Percentiles rank a stretch among this genome's conserved stretches.
Conservation (phyloP, 164 flowering plant species). For the Vitis vinifera region DNA sequence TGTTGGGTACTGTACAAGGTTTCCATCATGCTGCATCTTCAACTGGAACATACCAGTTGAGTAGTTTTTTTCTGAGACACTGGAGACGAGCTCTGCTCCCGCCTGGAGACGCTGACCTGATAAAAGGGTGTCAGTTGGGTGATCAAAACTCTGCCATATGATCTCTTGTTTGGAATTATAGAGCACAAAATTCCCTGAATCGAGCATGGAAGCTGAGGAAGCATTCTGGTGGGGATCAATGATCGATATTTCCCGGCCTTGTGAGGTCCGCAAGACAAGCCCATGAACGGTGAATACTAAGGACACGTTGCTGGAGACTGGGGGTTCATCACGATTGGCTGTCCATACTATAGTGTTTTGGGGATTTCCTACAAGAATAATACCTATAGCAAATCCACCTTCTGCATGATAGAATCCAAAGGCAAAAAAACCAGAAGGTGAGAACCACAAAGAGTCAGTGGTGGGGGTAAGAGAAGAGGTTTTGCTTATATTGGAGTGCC, state of each 20-base stretch:
- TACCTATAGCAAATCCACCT: conserved; percentile 28
- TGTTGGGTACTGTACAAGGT: conserved; percentile 22
- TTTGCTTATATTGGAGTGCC: conserved; percentile 10
- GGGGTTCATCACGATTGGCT: conserved; percentile 25
- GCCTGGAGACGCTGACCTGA: conserved; percentile 12
- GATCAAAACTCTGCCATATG: conserved; percentile 38
- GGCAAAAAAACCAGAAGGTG: conserved; percentile 21
- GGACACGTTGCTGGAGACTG: conserved; percentile 22
- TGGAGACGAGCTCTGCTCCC: conserved; percentile 14
- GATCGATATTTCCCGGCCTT: background rate
- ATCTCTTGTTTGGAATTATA: conserved; percentile 8
- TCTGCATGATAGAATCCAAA: conserved; percentile 20
- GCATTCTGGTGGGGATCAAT: background rate
- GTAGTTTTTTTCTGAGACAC: conserved; percentile 8
- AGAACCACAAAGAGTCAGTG: conserved; percentile 19
- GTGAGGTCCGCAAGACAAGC: conserved; percentile 18
- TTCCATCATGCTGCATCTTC: conserved; percentile 26
- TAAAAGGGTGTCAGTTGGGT: conserved; percentile 29
- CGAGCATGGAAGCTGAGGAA: conserved; percentile 30
- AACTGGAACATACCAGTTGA: conserved; percentile 24
- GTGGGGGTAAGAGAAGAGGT: conserved; percentile 16
- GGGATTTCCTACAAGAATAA: conserved; percentile 24
- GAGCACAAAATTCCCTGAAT: conserved; percentile 40
- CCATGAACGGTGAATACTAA: conserved; percentile 25
- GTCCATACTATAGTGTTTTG: conserved; percentile 40